Percentiles rank a stretch among this genome's conserved stretches.
These are phyloP conservation scores for Sphagnum tenellum DNA, from an alignment of 225 moss, liverwort and hornwort species.

Conservation along the genomic window DNA sequence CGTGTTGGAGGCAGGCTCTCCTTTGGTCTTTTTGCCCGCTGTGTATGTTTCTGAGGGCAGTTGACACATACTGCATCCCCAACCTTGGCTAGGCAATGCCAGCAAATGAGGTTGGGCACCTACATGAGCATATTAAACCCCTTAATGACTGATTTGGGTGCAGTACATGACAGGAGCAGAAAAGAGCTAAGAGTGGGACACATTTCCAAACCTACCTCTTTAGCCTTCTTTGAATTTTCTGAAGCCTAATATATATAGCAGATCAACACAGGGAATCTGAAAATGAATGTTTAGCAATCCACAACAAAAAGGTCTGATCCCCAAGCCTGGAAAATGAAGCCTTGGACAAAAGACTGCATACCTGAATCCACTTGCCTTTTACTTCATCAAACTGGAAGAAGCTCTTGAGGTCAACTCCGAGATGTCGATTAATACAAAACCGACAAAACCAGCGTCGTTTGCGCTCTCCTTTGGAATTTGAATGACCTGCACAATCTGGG, in stretches of 20 bases:
- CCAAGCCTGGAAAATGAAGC: neutral
- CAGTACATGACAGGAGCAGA: neutral
- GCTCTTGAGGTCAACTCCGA: slow-evolving; percentile 52
- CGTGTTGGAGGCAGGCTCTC: slow-evolving; percentile 45
- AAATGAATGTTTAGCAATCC: slow-evolving; percentile 5
- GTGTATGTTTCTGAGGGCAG: slow-evolving; percentile 65
- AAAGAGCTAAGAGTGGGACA: neutral
- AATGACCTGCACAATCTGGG: slow-evolving; percentile 55
- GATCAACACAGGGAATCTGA: neutral
- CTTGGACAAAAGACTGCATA: slow-evolving; percentile 14
- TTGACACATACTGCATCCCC: slow-evolving; percentile 62
- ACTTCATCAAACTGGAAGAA: slow-evolving; percentile 66
- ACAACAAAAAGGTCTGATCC: slow-evolving; percentile 2
- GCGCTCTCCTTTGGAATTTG: slow-evolving; percentile 61
- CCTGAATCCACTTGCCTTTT: slow-evolving; percentile 71
- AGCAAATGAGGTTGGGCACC: slow-evolving; percentile 50
- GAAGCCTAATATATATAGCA: neutral
- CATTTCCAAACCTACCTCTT: neutral
- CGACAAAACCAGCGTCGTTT: slow-evolving; percentile 64
- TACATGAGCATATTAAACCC: slow-evolving; percentile 9
- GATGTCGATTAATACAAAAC: slow-evolving; percentile 57
- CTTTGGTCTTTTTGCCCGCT: slow-evolving; percentile 51
- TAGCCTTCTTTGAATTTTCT: neutral
- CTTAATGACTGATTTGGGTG: neutral
- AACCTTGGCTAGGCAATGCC: slow-evolving; percentile 57